phyloP scores from a whole-genome alignment of 148 eudicot genomes.

The Rhododendron molle region DNA sequence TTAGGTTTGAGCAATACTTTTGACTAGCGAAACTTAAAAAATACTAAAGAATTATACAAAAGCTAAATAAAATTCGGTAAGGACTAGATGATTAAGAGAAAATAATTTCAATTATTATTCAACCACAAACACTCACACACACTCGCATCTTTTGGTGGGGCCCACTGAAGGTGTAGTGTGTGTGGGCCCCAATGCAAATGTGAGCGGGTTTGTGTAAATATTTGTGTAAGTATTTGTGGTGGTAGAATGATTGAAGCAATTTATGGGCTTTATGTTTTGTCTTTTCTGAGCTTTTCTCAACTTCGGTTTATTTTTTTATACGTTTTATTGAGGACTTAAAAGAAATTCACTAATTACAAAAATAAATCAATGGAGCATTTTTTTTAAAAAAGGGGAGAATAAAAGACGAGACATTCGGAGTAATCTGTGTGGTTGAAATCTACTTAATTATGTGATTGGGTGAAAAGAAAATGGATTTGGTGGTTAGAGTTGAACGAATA shows the following conservation, averaged over 20 bases:
- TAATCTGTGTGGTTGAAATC: neutral
- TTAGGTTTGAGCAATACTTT: no score
- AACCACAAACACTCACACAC: no score
- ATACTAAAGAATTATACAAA: neutral
- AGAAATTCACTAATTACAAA: neutral
- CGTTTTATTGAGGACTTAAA: neutral
- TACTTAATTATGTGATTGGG: neutral
- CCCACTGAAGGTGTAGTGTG: no score
- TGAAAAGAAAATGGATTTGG: conserved; percentile 11
- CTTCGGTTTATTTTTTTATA: neutral
- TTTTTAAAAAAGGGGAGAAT: neutral
- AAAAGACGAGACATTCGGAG: neutral
- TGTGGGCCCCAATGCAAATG: no score
- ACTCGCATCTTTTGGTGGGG: no score
- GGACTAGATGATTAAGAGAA: neutral
- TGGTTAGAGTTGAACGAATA: conserved; percentile 15
- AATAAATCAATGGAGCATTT: neutral
- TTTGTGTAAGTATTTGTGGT: no score
- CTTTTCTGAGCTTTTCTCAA: neutral
- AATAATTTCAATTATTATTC: no score
- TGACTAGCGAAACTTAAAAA: neutral
- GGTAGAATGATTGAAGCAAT: neutral
- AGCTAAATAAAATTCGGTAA: neutral
- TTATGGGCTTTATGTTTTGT: neutral
- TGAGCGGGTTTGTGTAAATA: no score